Conservation (phyloP, 768 basidiomycete genomes). For the Tricholoma hemisulphureum region DNA sequence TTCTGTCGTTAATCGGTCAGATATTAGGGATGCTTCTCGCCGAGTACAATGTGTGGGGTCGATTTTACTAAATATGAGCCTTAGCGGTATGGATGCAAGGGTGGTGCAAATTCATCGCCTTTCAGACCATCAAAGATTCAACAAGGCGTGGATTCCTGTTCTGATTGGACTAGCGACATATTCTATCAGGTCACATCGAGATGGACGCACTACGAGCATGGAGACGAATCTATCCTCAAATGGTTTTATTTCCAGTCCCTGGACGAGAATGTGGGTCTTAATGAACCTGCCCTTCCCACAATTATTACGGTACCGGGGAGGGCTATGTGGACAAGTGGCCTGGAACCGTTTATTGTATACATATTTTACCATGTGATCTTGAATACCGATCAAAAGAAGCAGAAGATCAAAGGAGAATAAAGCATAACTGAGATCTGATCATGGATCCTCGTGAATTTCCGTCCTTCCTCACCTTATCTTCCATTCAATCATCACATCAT, state of each 20-base stretch:
- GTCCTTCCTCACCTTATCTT: not conserved
- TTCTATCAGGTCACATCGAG: not conserved
- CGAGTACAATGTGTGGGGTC: not conserved
- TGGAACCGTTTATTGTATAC: not conserved
- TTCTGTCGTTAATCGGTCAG: not conserved
- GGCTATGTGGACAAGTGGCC: not conserved
- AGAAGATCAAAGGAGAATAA: not conserved
- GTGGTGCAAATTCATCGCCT: not conserved
- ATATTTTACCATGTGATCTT: not conserved
- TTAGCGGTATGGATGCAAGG: too few species aligned
- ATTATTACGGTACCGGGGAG: not conserved
- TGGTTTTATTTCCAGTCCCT: not conserved
- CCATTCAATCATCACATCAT: not conserved
- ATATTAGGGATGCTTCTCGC: not conserved
- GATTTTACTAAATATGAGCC: not conserved
- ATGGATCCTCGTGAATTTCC: not conserved
- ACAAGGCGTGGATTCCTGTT: not conserved
- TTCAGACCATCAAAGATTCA: too few species aligned
- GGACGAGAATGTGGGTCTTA: not conserved
- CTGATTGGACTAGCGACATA: not conserved
- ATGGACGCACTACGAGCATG: not conserved
- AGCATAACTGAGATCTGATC: not conserved
- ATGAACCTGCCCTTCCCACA: not conserved
- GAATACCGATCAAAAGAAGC: slow-evolving; percentile 4
- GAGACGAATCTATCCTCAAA: not conserved